These are phyloP conservation scores for Hibiscus tridactylites DNA, from an alignment of 345 rosid species.

Conservation along the genomic window DNA sequence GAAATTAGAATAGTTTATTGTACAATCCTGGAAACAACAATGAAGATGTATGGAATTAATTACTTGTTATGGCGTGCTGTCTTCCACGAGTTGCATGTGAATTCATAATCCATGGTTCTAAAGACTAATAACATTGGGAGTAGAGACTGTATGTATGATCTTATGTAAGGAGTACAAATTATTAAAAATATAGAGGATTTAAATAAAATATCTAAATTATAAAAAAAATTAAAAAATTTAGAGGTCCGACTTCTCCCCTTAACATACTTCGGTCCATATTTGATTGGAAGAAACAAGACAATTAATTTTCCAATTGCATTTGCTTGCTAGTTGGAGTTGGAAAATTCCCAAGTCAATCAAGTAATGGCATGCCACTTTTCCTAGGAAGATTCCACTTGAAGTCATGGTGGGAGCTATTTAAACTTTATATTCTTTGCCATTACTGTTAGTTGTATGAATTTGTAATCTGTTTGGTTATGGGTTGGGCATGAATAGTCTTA, in stretches of 20 bases:
- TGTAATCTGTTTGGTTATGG: background rate
- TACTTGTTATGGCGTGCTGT: background rate
- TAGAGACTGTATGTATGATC: no score
- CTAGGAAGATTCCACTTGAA: background rate
- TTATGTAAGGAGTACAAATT: no score
- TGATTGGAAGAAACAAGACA: background rate
- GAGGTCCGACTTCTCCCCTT: no score
- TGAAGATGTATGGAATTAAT: background rate
- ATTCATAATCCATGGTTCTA: background rate
- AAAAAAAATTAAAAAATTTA: no score
- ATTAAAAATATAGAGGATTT: no score
- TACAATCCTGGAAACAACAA: background rate
- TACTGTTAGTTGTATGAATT: no score
- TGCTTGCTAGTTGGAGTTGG: slow-evolving; percentile 7
- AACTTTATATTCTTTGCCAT: background rate
- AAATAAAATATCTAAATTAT: no score
- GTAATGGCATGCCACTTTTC: background rate
- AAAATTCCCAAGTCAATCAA: slow-evolving; percentile 19
- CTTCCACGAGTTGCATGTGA: background rate
- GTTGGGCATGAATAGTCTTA: background rate
- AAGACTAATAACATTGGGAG: background rate
- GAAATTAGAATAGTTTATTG: background rate
- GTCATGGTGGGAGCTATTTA: background rate
- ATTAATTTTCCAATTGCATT: background rate
- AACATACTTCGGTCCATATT: no score